A percentile compares a stretch with the other conserved stretches of the same genome.
phyloP scores from a whole-genome alignment of 768 basidiomycete species.

The Suillus subaureus region DNA sequence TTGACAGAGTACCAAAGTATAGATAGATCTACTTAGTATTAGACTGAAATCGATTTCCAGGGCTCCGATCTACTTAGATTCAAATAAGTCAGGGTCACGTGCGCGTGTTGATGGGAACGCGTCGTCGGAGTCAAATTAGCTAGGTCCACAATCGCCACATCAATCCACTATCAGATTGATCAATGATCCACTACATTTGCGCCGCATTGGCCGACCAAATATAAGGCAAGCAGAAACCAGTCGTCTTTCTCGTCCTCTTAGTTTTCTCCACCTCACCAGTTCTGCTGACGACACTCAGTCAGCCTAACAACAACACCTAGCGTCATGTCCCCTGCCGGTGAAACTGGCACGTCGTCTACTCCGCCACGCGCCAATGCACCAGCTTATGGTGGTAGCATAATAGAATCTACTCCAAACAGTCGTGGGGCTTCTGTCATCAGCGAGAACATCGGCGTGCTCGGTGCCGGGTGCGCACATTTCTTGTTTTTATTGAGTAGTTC shows the following conservation, averaged over 20 bases:
- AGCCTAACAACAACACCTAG: neutral
- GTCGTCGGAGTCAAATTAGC: neutral
- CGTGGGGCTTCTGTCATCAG: neutral
- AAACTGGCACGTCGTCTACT: neutral
- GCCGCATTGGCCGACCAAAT: neutral
- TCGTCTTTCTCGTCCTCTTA: neutral
- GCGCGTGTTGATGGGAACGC: neutral
- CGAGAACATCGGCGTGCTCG: neutral
- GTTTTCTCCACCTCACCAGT: neutral
- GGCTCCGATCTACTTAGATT: too few relatives aligned
- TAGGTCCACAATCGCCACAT: neutral
- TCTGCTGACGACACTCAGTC: neutral
- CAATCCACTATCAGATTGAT: neutral
- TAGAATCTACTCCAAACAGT: neutral
- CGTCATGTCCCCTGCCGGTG: neutral
- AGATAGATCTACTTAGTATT: too few relatives aligned
- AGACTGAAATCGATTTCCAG: too few relatives aligned
- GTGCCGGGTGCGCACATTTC: neutral
- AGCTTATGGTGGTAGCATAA: neutral
- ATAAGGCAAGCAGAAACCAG: neutral
- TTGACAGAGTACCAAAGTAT: too few relatives aligned
- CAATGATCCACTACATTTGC: neutral
- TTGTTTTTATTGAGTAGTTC: neutral
- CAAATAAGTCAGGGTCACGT: neutral
- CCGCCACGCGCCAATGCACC: neutral